Evolutionary conservation across 1,284 basidiomycete genomes (phyloP), one percentile per base, ranked within the genome.

Genomic region (Apiotrichum siamense): DNA sequence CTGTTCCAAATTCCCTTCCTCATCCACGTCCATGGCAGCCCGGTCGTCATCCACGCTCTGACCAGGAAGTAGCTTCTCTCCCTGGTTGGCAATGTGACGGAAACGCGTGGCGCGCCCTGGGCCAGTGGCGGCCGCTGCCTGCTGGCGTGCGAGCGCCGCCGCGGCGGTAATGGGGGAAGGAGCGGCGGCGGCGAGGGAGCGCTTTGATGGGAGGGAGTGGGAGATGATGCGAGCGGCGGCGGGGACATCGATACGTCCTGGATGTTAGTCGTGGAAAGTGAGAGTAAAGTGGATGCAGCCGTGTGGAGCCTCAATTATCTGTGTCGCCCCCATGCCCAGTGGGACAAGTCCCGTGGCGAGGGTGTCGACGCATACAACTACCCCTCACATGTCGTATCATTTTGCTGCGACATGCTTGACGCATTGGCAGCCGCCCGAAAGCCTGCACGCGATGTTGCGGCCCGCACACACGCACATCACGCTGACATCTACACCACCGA

Each of bases 161-260:
- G 56, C 54, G 3, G 53, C 49, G 3, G 60, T 50, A 26, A 40
- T 29, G 5, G 64, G 49, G 15, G 18, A 7, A 21, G 38, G 42
- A n/a, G 44, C 41, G 1, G 39, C 36, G 3, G 18, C 20, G 7
- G n/a, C 10, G 11, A 26, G n/a, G 2, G 26, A n/a, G 18, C 25
- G 55, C 47, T n/a, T 24, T 11, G 35, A 27, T 13, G 67, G 61
- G 38, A 72, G 54, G 7, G 63, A 56, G 47, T 55, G 46, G 23
- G 50, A 53, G 54, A 74, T 63, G 59, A 72, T 66, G 23, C 72
- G 59, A 10, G 57, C 43, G 3, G 72, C 70, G 21, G 68, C 67
- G 11, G 55, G 54, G 17, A 50, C 47, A 49, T 74, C 67, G 42
- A 74, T 55, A 29, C 47, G 54, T 35, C 54, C 13, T 23, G 25